Evolutionary conservation across 352 stramenopile species (phyloP), one percentile per base, ranked within the genome.

Genomic region (Globisporangium rhizosaccharum): DNA sequence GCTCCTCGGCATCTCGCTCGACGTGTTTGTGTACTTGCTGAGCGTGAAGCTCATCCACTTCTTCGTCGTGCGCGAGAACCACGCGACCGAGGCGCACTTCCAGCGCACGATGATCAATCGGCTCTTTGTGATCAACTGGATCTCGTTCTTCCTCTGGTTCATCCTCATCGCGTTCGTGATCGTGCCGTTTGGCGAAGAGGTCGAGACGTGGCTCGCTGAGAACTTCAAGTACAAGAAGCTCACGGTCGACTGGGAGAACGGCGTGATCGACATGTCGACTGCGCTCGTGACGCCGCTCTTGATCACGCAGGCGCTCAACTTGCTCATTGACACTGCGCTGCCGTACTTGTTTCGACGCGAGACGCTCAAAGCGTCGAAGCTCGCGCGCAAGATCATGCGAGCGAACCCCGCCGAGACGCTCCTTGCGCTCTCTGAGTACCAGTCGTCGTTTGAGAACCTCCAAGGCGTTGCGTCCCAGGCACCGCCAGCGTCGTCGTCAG

Each of bases 131-230:
- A 94, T 96, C 66, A 94, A 93, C 61, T 96, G 87, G 87, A 91
- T 94, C 51, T 93, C 85, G 18, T 94, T 94, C 58, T 96, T 96
- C 57, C 65, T 92, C 42, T 96, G 85, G 87, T 96, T 94, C 53
- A 92, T 96, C 55, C 62, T 94, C 45, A 92, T 96, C 39, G 82
- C 87, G 10, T 94, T 94, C 57, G 76, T 93, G 51, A 92, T 93
- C 56, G 83, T 94, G 1, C 87, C 87, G 15, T 96, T 94, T 41
- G 87, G 87, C 0, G 70, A 87, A 42, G 57, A 84, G 36, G 81
- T 96, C 25, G 84, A 96, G 57, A 80, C 77, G 12, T 94, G 83
- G 83, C 70, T 94, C 17, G 74, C 79, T 2, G 67, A 77, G 39
- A 90, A 91, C 57, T 76, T 94, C 51, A 80, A 85, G 49, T 89